phyloP scores from a whole-genome alignment of 1,139 yeast genomes.

The Debaryomyces sp. region DNA sequence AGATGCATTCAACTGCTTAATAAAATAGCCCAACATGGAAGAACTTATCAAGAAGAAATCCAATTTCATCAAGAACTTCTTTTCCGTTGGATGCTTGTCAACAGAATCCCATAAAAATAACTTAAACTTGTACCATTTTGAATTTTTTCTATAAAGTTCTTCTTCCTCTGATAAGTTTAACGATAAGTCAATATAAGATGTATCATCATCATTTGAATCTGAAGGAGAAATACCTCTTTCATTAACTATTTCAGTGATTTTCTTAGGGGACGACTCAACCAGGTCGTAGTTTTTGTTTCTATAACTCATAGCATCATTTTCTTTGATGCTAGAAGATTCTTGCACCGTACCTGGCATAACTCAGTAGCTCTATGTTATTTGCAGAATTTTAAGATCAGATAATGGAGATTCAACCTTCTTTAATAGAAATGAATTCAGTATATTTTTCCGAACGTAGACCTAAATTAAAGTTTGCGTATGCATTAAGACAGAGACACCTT shows the following conservation, averaged over 20 bases:
- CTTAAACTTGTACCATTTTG: slow-evolving; percentile 29
- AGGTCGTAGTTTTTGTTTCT: neutral
- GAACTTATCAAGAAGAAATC: slow-evolving; percentile 49
- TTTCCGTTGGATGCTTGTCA: slow-evolving; percentile 50
- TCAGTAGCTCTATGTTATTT: too few species aligned
- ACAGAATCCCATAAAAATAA: slow-evolving; percentile 51
- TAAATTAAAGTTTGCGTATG: neutral
- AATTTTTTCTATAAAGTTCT: slow-evolving; percentile 21
- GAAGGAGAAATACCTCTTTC: neutral
- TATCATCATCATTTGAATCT: neutral
- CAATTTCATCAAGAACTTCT: slow-evolving; percentile 40
- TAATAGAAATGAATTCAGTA: neutral
- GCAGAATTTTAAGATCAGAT: neutral
- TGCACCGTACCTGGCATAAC: neutral
- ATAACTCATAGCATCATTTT: too few species aligned
- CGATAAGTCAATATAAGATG: neutral
- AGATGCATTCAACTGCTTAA: slow-evolving; percentile 44
- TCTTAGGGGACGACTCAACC: neutral
- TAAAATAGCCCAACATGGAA: slow-evolving; percentile 45
- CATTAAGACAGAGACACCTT: neutral
- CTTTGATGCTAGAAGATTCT: neutral
- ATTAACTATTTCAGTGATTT: neutral
- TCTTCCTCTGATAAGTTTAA: slow-evolving; percentile 33
- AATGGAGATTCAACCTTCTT: neutral
- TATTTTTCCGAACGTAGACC: neutral